A percentile compares a stretch with the other conserved stretches of the same genome.
phyloP scores from a whole-genome alignment of 1,284 basidiomycete species.

The Uromyces viciae-fabae region DNA sequence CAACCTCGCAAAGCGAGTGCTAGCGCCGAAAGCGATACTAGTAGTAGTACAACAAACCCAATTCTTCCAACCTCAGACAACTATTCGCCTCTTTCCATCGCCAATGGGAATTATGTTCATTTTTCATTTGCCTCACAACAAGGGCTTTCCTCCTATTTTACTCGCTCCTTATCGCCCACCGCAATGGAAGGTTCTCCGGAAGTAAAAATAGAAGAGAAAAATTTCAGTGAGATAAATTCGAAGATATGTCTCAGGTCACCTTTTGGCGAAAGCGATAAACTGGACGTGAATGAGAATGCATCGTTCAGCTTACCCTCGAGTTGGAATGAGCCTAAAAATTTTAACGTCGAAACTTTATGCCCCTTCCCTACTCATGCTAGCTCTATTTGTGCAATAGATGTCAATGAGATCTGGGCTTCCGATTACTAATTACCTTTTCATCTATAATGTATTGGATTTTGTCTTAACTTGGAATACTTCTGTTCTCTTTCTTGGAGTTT shows the following conservation, averaged over 20 bases:
- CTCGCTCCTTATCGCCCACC: conserved; percentile 4
- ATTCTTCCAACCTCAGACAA: not conserved
- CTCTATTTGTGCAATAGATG: conserved; percentile 1
- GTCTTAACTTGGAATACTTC: too few species aligned
- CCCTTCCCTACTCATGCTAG: conserved; percentile 5
- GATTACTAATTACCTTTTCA: conserved; percentile 13
- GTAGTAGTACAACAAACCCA: conserved; percentile 10
- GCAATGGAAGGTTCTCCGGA: not conserved
- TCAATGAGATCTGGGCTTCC: conserved; percentile 17
- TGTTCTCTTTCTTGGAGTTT: too few species aligned
- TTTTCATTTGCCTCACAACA: conserved; percentile 18
- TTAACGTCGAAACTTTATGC: not conserved
- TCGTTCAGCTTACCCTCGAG: conserved; percentile 7
- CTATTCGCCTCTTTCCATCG: not conserved
- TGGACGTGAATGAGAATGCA: not conserved
- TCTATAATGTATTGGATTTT: not conserved
- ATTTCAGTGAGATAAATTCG: not conserved
- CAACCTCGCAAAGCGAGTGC: conserved; percentile 21
- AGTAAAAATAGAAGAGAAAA: not conserved
- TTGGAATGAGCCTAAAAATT: conserved; percentile 11
- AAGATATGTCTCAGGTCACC: conserved; percentile 17
- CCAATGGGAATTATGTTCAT: not conserved
- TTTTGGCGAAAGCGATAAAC: conserved; percentile 6
- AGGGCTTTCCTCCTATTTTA: not conserved
- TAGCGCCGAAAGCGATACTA: not conserved